Conservation (phyloP, 1,284 basidiomycete species). For the Wolfiporia cocos region DNA sequence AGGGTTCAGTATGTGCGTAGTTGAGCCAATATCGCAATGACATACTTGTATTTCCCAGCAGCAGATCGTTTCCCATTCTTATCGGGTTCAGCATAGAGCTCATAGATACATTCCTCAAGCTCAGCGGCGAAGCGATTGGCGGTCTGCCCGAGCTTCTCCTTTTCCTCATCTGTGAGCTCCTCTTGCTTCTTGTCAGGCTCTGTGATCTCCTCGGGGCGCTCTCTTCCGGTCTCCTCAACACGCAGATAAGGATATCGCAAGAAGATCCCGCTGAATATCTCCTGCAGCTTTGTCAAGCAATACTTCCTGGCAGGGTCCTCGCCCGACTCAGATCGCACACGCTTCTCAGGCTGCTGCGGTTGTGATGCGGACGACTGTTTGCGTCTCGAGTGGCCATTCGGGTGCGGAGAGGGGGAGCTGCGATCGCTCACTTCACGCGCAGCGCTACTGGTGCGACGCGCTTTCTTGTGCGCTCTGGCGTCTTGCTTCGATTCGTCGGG, state of each 20-base stretch:
- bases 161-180: constrained; percentile 53
- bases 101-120: constrained; percentile 66
- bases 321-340: constrained; percentile 33
- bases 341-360: constrained; percentile 27
- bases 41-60: constrained; percentile 76
- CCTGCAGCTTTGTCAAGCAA: constrained; percentile 66
- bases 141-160: constrained; percentile 40
- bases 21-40: constrained; percentile 9
- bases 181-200: constrained; percentile 21
- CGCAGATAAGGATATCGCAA: constrained; percentile 49
- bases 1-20: neutral
- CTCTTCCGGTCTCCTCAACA: constrained; percentile 33
- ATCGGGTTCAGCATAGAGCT: constrained; percentile 70
- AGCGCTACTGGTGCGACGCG: constrained; percentile 13
- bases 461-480: constrained; percentile 13
- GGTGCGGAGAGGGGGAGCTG: constrained; percentile 17
- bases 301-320: constrained; percentile 75
- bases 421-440: constrained; percentile 10
- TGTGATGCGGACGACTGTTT: constrained; percentile 31
- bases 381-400: constrained; percentile 31
- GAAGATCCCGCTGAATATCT: constrained; percentile 64
- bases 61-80: constrained; percentile 63
- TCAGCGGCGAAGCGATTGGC: constrained; percentile 58
- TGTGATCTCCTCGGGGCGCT: constrained; percentile 12
- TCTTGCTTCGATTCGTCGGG: constrained; percentile 13